These are phyloP conservation scores for Dendrocalamus latiflorus DNA, from an alignment of 202 grass and related monocot genomes.

Conservation along the genomic window DNA sequence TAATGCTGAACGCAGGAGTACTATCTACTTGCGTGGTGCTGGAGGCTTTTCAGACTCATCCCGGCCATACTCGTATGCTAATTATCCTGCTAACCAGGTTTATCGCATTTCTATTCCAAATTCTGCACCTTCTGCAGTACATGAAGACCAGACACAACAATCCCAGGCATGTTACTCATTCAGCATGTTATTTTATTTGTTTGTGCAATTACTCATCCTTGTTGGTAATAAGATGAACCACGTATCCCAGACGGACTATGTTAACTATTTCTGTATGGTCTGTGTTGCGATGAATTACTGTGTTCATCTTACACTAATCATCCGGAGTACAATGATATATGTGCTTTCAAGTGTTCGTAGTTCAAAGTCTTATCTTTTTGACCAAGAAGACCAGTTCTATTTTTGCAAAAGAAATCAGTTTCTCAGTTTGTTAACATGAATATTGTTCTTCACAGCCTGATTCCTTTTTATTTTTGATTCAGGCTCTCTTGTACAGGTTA, in stretches of 20 bases:
- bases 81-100: slow-evolving; percentile 70
- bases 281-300: background rate
- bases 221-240: background rate
- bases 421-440: background rate
- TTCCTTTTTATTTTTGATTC: slow-evolving; percentile 3
- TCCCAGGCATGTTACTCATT: slow-evolving; percentile 55
- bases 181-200: background rate
- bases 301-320: background rate
- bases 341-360: background rate
- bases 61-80: slow-evolving; percentile 55
- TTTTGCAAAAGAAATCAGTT: slow-evolving; percentile 6
- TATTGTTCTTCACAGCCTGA: slow-evolving; percentile 23
- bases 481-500: slow-evolving; percentile 86
- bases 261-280: background rate
- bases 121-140: slow-evolving; percentile 42
- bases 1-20: slow-evolving; percentile 53
- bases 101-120: slow-evolving; percentile 68
- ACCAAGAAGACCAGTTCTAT: background rate
- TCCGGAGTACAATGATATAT: background rate
- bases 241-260: background rate
- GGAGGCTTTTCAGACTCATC: slow-evolving; percentile 91
- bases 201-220: background rate
- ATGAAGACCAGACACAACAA: slow-evolving; percentile 68
- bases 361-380: background rate
- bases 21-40: slow-evolving; percentile 72